Conservation (phyloP, 306 rosid genomes). For the Cyclanthera cordifolia region DNA sequence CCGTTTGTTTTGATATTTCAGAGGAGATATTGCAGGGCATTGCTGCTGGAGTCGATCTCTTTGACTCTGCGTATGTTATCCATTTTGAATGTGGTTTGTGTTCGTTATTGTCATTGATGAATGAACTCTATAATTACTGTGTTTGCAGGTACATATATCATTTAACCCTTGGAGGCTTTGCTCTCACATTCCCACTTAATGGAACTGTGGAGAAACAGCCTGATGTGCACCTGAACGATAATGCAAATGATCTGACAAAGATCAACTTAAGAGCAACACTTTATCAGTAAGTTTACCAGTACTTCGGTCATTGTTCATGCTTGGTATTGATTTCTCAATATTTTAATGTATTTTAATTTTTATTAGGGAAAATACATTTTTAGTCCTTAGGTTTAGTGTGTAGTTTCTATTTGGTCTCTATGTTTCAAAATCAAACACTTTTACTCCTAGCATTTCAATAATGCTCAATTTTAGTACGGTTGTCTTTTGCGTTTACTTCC, state of each 20-base stretch:
- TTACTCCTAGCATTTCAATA: too few relatives aligned
- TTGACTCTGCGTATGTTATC: constrained; percentile 63
- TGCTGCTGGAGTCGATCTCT: constrained; percentile 76
- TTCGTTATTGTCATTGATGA: not conserved
- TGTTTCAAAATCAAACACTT: too few relatives aligned
- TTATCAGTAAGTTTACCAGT: constrained; percentile 38
- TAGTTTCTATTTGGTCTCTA: too few relatives aligned
- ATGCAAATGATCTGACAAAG: constrained; percentile 51
- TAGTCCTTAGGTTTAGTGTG: too few relatives aligned
- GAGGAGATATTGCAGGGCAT: constrained; percentile 95
- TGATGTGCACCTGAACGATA: constrained; percentile 21
- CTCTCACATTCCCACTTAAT: constrained; percentile 54
- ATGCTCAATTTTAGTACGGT: too few relatives aligned
- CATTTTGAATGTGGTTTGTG: not conserved
- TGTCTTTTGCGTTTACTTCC: too few relatives aligned
- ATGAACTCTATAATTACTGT: not conserved
- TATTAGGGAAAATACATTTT: too few relatives aligned
- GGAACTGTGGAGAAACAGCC: constrained; percentile 27
- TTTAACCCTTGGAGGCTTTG: constrained; percentile 81
- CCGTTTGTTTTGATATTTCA: constrained; percentile 22
- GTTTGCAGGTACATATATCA: constrained; percentile 51
- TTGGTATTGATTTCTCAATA: not conserved
- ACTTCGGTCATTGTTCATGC: not conserved
- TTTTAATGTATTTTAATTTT: too few relatives aligned
- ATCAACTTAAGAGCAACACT: constrained; percentile 72